Evolutionary conservation across 345 rosid genomes (phyloP).

Genomic region (Gossypium thurberi): DNA sequence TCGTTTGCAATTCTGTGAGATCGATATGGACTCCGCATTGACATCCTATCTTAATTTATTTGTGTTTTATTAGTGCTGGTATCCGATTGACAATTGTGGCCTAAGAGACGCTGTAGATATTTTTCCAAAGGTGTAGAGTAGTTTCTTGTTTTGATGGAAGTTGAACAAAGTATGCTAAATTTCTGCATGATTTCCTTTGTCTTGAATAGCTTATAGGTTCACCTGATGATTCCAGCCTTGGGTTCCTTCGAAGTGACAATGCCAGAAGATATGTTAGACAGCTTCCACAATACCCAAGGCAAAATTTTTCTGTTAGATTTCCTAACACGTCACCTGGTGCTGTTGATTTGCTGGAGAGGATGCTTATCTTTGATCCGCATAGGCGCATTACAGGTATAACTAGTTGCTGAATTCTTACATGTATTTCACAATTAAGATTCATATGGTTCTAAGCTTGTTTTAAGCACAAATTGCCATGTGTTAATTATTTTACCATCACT

Average conservation of each 20-base stretch:
- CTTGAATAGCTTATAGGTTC: slow-evolving; percentile 85
- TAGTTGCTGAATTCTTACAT: not conserved
- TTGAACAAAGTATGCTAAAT: slow-evolving; percentile 7
- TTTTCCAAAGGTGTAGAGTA: not conserved
- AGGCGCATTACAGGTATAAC: slow-evolving; percentile 77
- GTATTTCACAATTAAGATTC: slow-evolving; percentile 6
- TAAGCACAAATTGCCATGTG: not conserved
- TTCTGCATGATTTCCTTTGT: slow-evolving; percentile 1
- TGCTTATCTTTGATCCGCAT: slow-evolving; percentile 94
- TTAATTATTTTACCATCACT: not conserved
- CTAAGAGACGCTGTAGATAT: not conserved
- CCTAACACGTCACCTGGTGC: slow-evolving; percentile 63
- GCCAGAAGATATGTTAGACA: slow-evolving; percentile 95
- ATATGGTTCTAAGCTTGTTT: not conserved
- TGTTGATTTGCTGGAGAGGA: slow-evolving; percentile 78
- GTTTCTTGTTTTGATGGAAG: not conserved
- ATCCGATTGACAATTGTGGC: too few species aligned
- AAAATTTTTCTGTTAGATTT: slow-evolving; percentile 68
- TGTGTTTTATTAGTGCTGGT: not conserved
- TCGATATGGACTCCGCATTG: not conserved
- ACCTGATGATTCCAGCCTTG: slow-evolving; percentile 90
- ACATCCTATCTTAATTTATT: not conserved
- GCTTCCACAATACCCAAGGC: slow-evolving; percentile 93
- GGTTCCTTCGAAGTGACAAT: slow-evolving; percentile 91
- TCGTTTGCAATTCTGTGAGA: not conserved